Evolutionary conservation across 345 rosid species (phyloP), one percentile per base, ranked within the genome.

Genomic region (Citrus glauca): DNA sequence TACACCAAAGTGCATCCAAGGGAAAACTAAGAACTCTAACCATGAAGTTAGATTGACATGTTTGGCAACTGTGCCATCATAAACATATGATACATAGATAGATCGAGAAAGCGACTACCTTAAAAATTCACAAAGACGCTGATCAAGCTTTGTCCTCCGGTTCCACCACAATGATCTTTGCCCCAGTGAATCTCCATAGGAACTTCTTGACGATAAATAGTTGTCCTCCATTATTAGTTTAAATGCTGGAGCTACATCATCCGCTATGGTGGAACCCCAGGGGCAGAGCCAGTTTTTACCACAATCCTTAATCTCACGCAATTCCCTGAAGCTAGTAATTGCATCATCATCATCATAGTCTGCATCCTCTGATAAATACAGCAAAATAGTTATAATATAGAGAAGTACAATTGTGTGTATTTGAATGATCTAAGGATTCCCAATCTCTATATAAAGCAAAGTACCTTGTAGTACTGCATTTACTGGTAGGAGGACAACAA

Each of bases 241-340:
- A 82, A 91, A 96, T 67, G 87, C 85, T 25, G 99, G 98, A 74
- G 90, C 93, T 45, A 90, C 89, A 75, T 88, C 89, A 89, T 96
- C 95, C 71, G 91, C 84, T 65, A 89, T 81, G 9, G 91, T 71
- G 63, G 84, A 81, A 83, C 91, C 93, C 99, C 98, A 92, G 28
- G 99, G 97, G 78, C 99, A 96, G 77, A 78, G 88, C 99, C 99
- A 94, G 25, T 78, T 84, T 71, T 83, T 86, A 67, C 53, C 88
- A 72, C 64, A 67, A 28, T 76, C 82, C 75, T 86, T 79, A 67
- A 62, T 72, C 78, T 84, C 84, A 57, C 50, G 42, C 38, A 78
- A 71, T 64, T 86, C 80, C 72, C 56, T 79, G 67, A 75, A 75
- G 73, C 75, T 75, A 70, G 81, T 79, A 55, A 57, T 88, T 69